phyloP scores from a whole-genome alignment of 164 flowering plant genomes.

The Chloranthus sessilifolius region DNA sequence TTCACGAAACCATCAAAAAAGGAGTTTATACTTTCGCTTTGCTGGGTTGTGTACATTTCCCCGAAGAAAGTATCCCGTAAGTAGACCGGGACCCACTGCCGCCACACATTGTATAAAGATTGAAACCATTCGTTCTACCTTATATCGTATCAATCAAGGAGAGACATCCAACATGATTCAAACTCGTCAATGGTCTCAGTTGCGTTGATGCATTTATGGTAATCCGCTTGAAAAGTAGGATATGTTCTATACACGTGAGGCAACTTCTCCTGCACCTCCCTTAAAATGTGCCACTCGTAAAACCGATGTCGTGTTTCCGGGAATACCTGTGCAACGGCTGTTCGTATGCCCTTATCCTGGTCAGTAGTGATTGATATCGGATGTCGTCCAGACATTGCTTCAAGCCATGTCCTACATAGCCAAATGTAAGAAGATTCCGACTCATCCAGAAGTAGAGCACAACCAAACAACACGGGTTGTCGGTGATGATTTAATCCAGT shows the following conservation, averaged over 20 bases:
- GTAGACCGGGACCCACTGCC: constrained; percentile 56
- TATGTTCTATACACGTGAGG: constrained; percentile 38
- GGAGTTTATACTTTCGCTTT: constrained; percentile 26
- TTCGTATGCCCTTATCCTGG: constrained; percentile 43
- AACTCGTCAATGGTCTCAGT: constrained; percentile 61
- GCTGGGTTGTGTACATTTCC: constrained; percentile 29
- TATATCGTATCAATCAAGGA: constrained; percentile 50
- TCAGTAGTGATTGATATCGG: constrained; percentile 53
- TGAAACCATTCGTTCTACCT: constrained; percentile 55
- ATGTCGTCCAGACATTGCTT: constrained; percentile 49
- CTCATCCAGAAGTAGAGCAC: constrained; percentile 57
- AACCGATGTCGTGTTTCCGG: constrained; percentile 51
- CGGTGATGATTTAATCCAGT: constrained; percentile 64
- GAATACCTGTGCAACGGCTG: constrained; percentile 47
- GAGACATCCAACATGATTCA: constrained; percentile 47
- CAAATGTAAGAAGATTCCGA: constrained; percentile 58
- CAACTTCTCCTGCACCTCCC: constrained; percentile 54
- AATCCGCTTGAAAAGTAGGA: constrained; percentile 49
- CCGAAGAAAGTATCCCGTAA: constrained; percentile 59
- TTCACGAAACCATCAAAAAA: constrained; percentile 51
- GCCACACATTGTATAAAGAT: constrained; percentile 41
- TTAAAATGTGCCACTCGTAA: constrained; percentile 57
- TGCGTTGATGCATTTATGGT: constrained; percentile 53
- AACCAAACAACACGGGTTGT: constrained; percentile 55
- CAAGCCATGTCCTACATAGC: constrained; percentile 59